A percentile compares a stretch with the other conserved stretches of the same genome.
phyloP scores from a whole-genome alignment of 495 filamentous ascomycete genomes.

The Trichoderma virens region DNA sequence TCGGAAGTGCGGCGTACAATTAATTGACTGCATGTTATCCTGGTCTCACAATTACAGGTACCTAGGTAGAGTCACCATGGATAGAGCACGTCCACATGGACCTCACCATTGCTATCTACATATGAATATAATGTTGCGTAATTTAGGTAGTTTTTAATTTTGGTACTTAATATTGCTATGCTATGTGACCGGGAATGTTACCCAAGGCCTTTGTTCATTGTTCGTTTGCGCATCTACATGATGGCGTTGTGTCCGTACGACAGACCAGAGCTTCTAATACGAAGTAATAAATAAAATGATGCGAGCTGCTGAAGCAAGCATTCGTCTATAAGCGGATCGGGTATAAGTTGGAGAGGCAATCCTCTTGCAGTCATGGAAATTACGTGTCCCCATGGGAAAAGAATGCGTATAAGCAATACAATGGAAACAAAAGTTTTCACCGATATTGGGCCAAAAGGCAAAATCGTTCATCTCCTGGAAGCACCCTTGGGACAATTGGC shows the following conservation, averaged over 20 bases:
- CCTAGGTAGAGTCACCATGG: too few species aligned
- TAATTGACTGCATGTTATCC: too few species aligned
- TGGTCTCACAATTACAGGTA: too few species aligned
- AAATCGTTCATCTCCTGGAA: conserved; percentile 7
- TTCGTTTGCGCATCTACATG: too few species aligned
- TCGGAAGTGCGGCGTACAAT: too few species aligned
- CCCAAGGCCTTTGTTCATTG: too few species aligned
- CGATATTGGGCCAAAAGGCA: neutral
- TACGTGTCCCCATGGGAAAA: neutral
- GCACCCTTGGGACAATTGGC: conserved; percentile 20
- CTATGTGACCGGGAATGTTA: too few species aligned
- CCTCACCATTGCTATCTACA: too few species aligned
- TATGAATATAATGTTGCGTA: too few species aligned
- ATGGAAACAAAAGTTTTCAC: neutral
- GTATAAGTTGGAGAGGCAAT: neutral
- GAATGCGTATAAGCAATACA: neutral
- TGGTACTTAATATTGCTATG: too few species aligned
- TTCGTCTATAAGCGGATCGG: neutral
- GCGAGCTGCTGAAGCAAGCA: neutral
- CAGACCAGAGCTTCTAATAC: neutral
- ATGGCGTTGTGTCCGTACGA: neutral
- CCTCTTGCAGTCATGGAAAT: neutral
- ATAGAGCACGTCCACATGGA: too few species aligned
- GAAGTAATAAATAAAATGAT: neutral
- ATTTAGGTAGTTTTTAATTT: too few species aligned